These are phyloP conservation scores for Moesziomyces globuligerus DNA, from an alignment of 1,284 basidiomycete genomes.

Conservation along the genomic window DNA sequence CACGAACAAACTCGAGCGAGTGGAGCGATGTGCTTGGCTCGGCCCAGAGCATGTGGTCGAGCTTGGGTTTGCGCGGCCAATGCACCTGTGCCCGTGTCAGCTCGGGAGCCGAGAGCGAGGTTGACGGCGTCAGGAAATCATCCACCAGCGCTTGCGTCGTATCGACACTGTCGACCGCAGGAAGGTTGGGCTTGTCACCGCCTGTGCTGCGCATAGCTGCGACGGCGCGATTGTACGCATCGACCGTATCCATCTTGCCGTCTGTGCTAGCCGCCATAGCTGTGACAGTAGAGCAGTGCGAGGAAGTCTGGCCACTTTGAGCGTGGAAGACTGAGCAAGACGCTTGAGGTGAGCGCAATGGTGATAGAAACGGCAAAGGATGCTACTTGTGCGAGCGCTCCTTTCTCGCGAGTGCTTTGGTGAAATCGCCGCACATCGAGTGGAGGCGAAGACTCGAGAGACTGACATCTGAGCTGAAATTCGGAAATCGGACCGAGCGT, in stretches of 20 bases:
- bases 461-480: neutral
- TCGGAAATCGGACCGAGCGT: neutral
- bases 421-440: neutral
- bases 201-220: constrained; percentile 14
- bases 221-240: constrained; percentile 28
- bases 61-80: constrained; percentile 45
- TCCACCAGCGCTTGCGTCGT: constrained; percentile 22
- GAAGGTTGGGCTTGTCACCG: neutral
- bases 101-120: constrained; percentile 17
- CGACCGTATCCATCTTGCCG: constrained; percentile 8
- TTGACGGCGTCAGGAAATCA: constrained; percentile 31
- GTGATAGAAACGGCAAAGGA: too few relatives aligned
- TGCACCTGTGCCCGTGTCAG: constrained; percentile 37
- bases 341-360: too few relatives aligned
- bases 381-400: too few relatives aligned
- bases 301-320: too few relatives aligned
- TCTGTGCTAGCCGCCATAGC: constrained; percentile 13
- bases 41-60: constrained; percentile 51
- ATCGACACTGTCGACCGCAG: constrained; percentile 1
- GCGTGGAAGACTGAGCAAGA: too few relatives aligned
- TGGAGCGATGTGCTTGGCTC: constrained; percentile 51
- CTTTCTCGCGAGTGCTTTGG: too few relatives aligned
- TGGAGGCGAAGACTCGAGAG: neutral
- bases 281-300: too few relatives aligned
- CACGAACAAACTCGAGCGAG: constrained; percentile 60